These are phyloP conservation scores for Entomortierella parvispora DNA, from an alignment of 192 early-diverging fungal species.

Conservation along the genomic window DNA sequence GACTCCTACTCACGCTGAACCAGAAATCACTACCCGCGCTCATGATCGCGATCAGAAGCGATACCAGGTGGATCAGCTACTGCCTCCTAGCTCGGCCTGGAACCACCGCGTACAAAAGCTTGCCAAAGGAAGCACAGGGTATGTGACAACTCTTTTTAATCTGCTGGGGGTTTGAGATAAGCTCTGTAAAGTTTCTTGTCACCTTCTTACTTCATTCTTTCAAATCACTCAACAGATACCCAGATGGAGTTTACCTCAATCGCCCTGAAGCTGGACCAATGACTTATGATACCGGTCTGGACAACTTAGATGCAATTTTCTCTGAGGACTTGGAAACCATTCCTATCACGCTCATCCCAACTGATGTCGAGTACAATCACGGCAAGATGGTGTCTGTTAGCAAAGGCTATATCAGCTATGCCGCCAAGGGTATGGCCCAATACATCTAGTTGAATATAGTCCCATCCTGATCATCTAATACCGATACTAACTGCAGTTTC, in stretches of 20 bases:
- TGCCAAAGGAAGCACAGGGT: constrained; percentile 49
- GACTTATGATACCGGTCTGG: constrained; percentile 41
- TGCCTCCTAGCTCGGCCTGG: constrained; percentile 50
- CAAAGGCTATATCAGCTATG: constrained; percentile 57
- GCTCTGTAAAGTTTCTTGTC: not conserved
- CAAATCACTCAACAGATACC: constrained; percentile 25
- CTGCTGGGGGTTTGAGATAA: too few species aligned
- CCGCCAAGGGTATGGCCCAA: constrained; percentile 52
- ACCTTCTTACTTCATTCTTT: too few species aligned
- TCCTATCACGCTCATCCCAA: constrained; percentile 54
- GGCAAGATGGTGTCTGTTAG: constrained; percentile 57
- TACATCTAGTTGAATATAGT: not conserved
- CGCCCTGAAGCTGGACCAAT: constrained; percentile 27
- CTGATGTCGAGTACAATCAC: constrained; percentile 55
- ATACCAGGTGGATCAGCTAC: constrained; percentile 41
- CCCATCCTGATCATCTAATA: too few species aligned
- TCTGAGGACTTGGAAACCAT: constrained; percentile 51
- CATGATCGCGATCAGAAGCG: constrained; percentile 44
- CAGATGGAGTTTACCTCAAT: constrained; percentile 54
- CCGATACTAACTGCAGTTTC: too few species aligned
- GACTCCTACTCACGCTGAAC: constrained; percentile 26
- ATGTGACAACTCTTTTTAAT: not conserved
- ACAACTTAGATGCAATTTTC: constrained; percentile 52
- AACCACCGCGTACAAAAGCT: constrained; percentile 50
- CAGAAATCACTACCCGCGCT: constrained; percentile 9